Conservation (phyloP, 1,139 yeast genomes). For the Pichia sp. region DNA sequence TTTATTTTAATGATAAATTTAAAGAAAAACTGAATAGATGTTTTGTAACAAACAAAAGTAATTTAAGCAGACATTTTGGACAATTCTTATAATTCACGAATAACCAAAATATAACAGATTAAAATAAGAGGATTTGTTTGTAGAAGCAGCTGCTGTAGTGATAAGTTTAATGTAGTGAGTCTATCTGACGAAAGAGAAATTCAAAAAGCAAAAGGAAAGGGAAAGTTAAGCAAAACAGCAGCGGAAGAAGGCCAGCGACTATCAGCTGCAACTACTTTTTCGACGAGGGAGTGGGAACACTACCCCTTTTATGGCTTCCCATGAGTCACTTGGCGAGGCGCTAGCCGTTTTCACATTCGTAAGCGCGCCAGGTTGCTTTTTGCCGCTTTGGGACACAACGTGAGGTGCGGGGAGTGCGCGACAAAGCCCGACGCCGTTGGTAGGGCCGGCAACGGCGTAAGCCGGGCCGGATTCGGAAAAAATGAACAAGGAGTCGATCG, state of each 20-base stretch:
- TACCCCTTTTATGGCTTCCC: neutral
- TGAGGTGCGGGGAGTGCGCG: conserved; percentile 5
- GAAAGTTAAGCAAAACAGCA: neutral
- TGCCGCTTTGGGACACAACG: neutral
- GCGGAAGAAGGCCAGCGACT: neutral
- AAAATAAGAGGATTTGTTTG: conserved; percentile 7
- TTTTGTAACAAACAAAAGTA: neutral
- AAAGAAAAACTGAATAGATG: conserved; percentile 3
- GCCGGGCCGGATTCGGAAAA: neutral
- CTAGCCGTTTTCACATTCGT: neutral
- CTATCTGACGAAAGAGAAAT: neutral
- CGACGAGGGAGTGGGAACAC: neutral
- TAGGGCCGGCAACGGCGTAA: neutral
- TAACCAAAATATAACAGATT: conserved; percentile 4
- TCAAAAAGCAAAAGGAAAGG: neutral
- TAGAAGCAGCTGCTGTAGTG: conserved; percentile 19
- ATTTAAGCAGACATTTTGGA: conserved; percentile 31
- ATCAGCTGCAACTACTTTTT: neutral
- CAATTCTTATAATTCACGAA: neutral
- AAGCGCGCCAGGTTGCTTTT: neutral
- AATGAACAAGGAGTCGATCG: neutral
- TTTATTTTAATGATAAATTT: conserved; percentile 1
- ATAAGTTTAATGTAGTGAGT: conserved; percentile 1
- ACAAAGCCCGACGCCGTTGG: neutral
- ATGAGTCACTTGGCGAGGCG: neutral